Evolutionary conservation across 257 asterid genomes (phyloP).

Genomic region (Solanum lycopersicoides): DNA sequence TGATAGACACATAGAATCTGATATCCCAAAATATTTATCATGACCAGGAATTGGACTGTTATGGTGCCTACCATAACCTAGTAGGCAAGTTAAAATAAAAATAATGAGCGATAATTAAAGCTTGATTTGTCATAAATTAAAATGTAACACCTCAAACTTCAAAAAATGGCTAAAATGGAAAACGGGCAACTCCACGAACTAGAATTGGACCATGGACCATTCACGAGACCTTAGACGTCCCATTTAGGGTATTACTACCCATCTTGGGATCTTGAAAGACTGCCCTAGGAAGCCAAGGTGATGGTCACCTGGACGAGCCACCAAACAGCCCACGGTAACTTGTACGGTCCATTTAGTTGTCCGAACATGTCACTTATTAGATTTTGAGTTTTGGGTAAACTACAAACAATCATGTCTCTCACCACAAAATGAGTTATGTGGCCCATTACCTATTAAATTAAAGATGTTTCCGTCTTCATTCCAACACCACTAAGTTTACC

Average conservation of each 20-base stretch:
- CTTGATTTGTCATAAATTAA: background rate
- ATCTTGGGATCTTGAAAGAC: background rate
- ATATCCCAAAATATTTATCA: background rate
- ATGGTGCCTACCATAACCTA: background rate
- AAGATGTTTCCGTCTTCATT: background rate
- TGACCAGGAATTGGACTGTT: background rate
- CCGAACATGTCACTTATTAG: background rate
- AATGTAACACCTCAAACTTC: background rate
- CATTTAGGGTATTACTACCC: background rate
- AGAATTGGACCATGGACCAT: background rate
- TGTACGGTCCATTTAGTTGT: background rate
- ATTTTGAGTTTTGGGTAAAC: background rate
- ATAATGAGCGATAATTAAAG: background rate
- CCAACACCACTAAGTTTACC: background rate
- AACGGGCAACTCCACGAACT: background rate
- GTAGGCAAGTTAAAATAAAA: background rate
- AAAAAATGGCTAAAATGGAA: background rate
- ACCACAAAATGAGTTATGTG: background rate
- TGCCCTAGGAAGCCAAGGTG: background rate
- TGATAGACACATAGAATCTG: background rate
- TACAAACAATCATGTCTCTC: background rate
- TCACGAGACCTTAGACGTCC: background rate
- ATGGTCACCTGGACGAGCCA: background rate
- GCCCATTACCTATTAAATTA: background rate
- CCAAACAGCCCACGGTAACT: background rate